These are phyloP conservation scores for Melanopsichium pennsylvanicum DNA, from an alignment of 1,284 basidiomycete species.

Conservation along the genomic window DNA sequence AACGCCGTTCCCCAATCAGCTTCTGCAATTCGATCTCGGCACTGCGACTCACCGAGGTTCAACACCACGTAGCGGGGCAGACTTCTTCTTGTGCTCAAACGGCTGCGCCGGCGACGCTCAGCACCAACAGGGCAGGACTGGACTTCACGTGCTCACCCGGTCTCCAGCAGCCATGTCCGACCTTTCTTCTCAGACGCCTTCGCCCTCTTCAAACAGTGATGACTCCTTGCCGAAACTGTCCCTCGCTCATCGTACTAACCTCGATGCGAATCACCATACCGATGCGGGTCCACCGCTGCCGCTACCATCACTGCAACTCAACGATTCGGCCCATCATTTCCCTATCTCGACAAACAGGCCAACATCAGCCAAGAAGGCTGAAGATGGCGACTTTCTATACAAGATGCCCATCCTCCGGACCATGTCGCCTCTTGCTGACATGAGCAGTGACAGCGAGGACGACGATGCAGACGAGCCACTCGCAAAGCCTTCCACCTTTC, in stretches of 20 bases:
- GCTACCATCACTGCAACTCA: slow-evolving; percentile 5
- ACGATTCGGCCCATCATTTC: not conserved
- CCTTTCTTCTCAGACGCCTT: slow-evolving; percentile 3
- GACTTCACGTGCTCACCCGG: slow-evolving; percentile 1
- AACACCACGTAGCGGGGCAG: slow-evolving; percentile 14
- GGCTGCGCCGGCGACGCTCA: not conserved
- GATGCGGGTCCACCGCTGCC: not conserved
- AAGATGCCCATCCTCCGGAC: slow-evolving; percentile 35
- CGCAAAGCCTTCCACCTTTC: not conserved
- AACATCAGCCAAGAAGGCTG: not conserved
- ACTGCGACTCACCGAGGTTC: not conserved
- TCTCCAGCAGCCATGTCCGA: slow-evolving; percentile 10
- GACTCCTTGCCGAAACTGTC: slow-evolving; percentile 12
- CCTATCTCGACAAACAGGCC: not conserved
- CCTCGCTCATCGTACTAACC: slow-evolving; percentile 12
- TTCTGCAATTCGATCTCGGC: slow-evolving; percentile 6
- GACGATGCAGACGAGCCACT: slow-evolving; percentile 4
- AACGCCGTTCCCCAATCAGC: slow-evolving; percentile 7
- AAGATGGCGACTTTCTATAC: slow-evolving; percentile 19
- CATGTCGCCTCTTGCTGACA: slow-evolving; percentile 36
- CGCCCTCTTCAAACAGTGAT: slow-evolving; percentile 8
- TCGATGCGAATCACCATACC: too few species aligned
- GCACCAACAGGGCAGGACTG: not conserved
- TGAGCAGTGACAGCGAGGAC: slow-evolving; percentile 41
- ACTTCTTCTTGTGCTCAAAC: slow-evolving; percentile 3